Evolutionary conservation across 257 asterid genomes (phyloP).

Genomic region (Gynochthodes officinalis): DNA sequence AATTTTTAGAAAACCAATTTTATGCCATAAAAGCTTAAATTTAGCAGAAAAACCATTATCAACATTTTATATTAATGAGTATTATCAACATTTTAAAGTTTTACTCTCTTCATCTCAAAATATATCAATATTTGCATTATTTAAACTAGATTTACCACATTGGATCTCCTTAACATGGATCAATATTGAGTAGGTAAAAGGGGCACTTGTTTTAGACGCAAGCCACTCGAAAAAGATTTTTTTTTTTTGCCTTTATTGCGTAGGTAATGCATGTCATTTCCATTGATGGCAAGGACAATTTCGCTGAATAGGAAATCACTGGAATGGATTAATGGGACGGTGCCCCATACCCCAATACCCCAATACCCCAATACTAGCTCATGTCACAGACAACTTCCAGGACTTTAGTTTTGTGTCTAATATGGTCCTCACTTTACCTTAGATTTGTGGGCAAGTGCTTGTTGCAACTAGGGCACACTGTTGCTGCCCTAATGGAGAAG

Average conservation of each 20-base stretch:
- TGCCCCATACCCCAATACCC: neutral
- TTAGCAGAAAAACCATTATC: no score
- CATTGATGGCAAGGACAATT: constrained; percentile 26
- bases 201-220: constrained; percentile 10
- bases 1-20: no score
- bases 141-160: neutral
- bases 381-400: constrained; percentile 29
- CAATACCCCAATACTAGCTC: neutral
- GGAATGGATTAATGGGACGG: constrained; percentile 18
- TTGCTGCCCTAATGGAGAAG: constrained; percentile 2
- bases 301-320: constrained; percentile 56
- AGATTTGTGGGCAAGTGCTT: neutral
- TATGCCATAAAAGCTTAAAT: no score
- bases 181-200: neutral
- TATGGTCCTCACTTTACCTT: neutral
- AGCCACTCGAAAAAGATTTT: neutral
- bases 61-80: no score
- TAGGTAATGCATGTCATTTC: constrained; percentile 38
- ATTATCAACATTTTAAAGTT: no score
- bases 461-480: constrained; percentile 2
- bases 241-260: constrained; percentile 12
- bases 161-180: neutral
- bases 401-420: constrained; percentile 32
- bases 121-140: neutral
- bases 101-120: no score